Percentiles rank a stretch among this genome's conserved stretches.
phyloP scores from a whole-genome alignment of 768 basidiomycete genomes.

The Phlebiopsis flavidoalba region DNA sequence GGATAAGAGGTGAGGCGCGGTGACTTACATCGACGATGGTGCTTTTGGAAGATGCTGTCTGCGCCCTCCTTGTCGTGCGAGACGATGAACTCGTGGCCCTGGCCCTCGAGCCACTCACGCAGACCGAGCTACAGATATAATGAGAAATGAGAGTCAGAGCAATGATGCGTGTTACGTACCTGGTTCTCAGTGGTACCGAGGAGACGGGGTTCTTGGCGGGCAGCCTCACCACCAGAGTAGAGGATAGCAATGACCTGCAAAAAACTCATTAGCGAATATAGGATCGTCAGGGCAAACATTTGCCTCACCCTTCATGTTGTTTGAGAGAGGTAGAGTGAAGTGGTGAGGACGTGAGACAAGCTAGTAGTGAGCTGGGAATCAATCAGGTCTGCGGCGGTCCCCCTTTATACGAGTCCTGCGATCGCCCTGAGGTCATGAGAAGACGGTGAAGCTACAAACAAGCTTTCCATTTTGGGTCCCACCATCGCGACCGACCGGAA shows the following conservation, averaged over 20 bases:
- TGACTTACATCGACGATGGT: constrained; percentile 65
- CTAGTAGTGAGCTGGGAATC: not conserved
- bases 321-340: not conserved
- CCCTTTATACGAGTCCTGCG: constrained; percentile 2
- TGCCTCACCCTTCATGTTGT: constrained; percentile 7
- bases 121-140: constrained; percentile 55
- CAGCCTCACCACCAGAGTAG: constrained; percentile 60
- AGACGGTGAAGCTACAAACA: not conserved
- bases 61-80: constrained; percentile 79
- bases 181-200: constrained; percentile 76
- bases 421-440: constrained; percentile 7
- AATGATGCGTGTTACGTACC: constrained; percentile 27
- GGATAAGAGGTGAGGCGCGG: not conserved
- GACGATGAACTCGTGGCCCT: constrained; percentile 73
- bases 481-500: constrained; percentile 1
- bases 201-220: constrained; percentile 61
- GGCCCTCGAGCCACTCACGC: constrained; percentile 53
- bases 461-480: not conserved
- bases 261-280: not conserved
- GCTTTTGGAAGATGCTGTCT: constrained; percentile 74
- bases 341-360: not conserved
- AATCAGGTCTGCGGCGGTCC: not conserved
- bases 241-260: constrained; percentile 63
- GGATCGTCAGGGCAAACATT: not conserved
- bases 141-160: not conserved